Conservation (phyloP, 108 stramenopile genomes). For the Cyclotella baltica region DNA sequence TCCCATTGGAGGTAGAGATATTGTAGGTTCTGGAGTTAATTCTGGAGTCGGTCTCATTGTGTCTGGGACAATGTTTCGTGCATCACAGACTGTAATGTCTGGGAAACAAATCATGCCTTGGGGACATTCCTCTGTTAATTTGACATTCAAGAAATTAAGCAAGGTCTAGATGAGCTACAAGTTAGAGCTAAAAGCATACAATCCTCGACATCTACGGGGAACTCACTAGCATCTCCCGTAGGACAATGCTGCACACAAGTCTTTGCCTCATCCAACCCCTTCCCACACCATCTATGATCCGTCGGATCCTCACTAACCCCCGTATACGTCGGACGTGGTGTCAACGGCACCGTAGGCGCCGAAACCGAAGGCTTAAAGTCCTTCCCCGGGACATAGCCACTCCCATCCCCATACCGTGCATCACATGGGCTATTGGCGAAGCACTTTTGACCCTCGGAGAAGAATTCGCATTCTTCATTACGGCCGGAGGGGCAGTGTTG, state of each 20-base stretch:
- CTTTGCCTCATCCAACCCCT: constrained; percentile 37
- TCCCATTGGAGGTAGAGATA: background rate
- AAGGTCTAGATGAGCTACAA: too few relatives aligned
- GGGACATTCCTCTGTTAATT: constrained; percentile 5
- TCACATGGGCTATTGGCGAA: constrained; percentile 50
- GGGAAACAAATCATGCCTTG: constrained; percentile 32
- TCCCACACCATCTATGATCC: constrained; percentile 50
- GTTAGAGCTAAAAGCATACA: too few relatives aligned
- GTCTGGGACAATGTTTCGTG: constrained; percentile 28
- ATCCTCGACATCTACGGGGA: constrained; percentile 14
- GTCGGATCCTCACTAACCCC: constrained; percentile 37
- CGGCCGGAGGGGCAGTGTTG: constrained; percentile 52
- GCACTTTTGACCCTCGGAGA: constrained; percentile 43
- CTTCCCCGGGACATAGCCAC: constrained; percentile 15
- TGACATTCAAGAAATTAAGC: background rate
- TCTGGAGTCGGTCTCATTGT: constrained; percentile 14
- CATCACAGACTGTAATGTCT: constrained; percentile 36
- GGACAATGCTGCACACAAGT: constrained; percentile 51
- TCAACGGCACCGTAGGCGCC: constrained; percentile 32
- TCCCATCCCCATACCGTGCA: constrained; percentile 38
- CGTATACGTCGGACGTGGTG: constrained; percentile 27
- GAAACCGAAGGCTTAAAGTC: constrained; percentile 14
- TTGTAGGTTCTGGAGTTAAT: constrained; percentile 3
- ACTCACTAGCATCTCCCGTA: constrained; percentile 27
- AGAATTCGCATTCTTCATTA: constrained; percentile 49